These are phyloP conservation scores for Adansonia rubrostipa DNA, from an alignment of 441 rosid species.

Conservation along the genomic window DNA sequence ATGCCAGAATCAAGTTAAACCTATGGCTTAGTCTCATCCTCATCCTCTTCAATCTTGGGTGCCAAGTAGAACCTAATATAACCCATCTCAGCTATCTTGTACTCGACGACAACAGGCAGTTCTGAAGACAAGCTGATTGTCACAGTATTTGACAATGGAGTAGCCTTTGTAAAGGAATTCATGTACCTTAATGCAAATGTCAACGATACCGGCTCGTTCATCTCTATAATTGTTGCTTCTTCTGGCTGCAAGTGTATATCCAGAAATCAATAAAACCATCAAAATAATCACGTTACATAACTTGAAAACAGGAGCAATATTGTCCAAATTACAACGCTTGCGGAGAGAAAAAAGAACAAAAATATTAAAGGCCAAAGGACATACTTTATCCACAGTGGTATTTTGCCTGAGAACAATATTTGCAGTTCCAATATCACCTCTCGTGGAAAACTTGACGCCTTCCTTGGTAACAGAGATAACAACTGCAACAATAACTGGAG, in stretches of 20 bases:
- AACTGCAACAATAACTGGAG: conserved; percentile 49
- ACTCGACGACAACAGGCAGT: too few species aligned
- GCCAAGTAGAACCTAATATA: conserved; percentile 89
- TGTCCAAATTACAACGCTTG: background rate
- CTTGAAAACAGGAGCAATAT: background rate
- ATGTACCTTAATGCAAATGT: conserved; percentile 94
- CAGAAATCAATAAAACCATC: conserved; percentile 20
- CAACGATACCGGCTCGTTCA: conserved; percentile 94
- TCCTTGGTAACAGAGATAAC: conserved; percentile 94
- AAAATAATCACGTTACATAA: too few species aligned
- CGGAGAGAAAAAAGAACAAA: conserved; percentile 7
- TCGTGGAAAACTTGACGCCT: conserved; percentile 91
- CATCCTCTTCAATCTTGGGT: conserved; percentile 96
- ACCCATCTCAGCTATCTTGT: conserved; percentile 98
- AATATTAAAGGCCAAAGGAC: background rate
- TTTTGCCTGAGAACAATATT: conserved; percentile 90
- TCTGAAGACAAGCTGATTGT: too few species aligned
- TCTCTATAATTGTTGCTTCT: conserved; percentile 80
- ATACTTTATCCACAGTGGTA: conserved; percentile 88
- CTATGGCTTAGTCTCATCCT: conserved; percentile 68
- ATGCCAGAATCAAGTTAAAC: conserved; percentile 17
- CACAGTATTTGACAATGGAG: too few species aligned
- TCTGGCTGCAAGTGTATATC: conserved; percentile 69
- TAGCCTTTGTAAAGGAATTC: conserved; percentile 86
- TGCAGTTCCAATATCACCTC: conserved; percentile 96